phyloP scores from a whole-genome alignment of 73 alveolate genomes.

The Durusdinium trenchii region DNA sequence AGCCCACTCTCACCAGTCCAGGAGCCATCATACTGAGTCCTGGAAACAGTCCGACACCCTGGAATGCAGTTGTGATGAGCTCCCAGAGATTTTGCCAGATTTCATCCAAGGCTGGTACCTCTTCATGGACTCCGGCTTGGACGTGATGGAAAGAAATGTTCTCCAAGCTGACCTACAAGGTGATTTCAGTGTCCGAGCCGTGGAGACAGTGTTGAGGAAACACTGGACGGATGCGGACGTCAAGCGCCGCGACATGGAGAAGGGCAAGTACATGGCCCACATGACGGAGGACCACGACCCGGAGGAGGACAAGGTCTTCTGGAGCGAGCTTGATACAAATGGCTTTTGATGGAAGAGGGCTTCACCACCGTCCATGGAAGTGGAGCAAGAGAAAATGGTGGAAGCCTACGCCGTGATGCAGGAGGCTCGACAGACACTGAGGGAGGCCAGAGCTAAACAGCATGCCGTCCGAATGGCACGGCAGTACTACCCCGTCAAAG shows the following conservation, averaged over 20 bases:
- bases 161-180: background rate
- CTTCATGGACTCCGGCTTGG: conserved; percentile 5
- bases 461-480: background rate
- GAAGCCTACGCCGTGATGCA: background rate
- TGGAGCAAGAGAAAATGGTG: background rate
- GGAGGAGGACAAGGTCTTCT: no score
- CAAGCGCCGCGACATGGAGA: background rate
- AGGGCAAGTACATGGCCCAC: background rate
- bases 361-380: background rate
- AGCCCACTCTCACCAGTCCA: background rate
- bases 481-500: background rate
- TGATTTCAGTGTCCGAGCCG: background rate
- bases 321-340: no score
- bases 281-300: background rate
- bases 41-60: background rate
- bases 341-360: background rate
- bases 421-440: background rate
- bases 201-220: background rate
- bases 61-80: background rate
- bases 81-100: background rate
- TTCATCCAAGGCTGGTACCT: conserved; percentile 14
- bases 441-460: background rate
- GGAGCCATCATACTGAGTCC: background rate
- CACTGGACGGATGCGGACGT: conserved; percentile 1
- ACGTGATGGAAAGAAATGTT: background rate